Percentiles rank a stretch among this genome's conserved stretches.
phyloP scores from a whole-genome alignment of 192 early-diverging fungal species.

The Backusella luteola region DNA sequence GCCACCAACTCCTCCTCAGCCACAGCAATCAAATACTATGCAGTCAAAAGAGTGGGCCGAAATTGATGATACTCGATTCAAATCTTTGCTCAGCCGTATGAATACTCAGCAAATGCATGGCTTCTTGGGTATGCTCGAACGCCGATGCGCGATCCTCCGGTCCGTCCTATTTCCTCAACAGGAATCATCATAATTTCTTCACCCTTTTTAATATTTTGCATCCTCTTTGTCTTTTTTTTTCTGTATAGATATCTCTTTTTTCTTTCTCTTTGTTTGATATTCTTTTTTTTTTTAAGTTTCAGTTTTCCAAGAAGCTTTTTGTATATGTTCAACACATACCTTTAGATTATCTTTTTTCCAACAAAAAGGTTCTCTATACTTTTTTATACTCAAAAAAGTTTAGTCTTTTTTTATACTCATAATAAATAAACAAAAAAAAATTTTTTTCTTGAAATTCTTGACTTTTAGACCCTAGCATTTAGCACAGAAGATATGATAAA shows the following conservation, averaged over 20 bases:
- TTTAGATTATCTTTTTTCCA: constrained; percentile 8
- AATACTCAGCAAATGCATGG: constrained; percentile 52
- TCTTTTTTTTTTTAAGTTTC: background rate
- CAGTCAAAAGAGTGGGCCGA: constrained; percentile 30
- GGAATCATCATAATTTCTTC: background rate
- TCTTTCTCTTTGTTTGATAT: background rate
- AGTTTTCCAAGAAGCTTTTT: background rate
- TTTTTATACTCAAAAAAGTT: constrained; percentile 10
- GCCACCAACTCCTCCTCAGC: background rate
- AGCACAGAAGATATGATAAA: background rate
- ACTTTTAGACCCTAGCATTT: background rate
- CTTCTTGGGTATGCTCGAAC: constrained; percentile 53
- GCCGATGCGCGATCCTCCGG: constrained; percentile 48
- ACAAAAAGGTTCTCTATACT: constrained; percentile 6
- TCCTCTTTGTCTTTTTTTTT: background rate
- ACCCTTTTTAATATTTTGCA: constrained; percentile 5
- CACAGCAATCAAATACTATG: background rate
- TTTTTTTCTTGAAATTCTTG: background rate
- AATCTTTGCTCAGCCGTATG: constrained; percentile 36
- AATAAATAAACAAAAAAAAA: background rate
- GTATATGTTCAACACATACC: constrained; percentile 8
- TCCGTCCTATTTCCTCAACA: constrained; percentile 18
- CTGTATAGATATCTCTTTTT: background rate
- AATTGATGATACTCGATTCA: constrained; percentile 35
- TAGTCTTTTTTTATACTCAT: constrained; percentile 9